Evolutionary conservation across 192 early-diverging fungal genomes (phyloP), one percentile per base, ranked within the genome.

Genomic region (Podila epicladia): DNA sequence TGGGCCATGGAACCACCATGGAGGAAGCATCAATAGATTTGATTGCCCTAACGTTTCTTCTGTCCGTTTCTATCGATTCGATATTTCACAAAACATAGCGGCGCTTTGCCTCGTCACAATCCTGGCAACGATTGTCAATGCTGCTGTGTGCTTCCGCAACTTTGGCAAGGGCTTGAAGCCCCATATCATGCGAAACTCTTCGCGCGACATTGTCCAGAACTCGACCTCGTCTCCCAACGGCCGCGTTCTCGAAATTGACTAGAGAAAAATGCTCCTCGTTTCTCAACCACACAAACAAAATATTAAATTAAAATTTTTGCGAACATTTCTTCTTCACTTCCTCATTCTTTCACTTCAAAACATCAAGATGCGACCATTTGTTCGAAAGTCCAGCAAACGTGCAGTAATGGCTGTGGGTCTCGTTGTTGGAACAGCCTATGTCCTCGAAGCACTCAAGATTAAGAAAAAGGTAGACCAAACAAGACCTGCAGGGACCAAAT

Each of bases 151-250:
- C 50, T 89, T 76, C 70, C 65, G 67, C 22, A 90, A 88, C 68
- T 91, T 91, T 82, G 89, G 90, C 68, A 83, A 82, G 53, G 90
- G 90, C 2, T 69, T 91, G 22, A 87, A 87, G 82, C 72, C 86
- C 15, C 88, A 90, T 65, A 13, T 73, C 15, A 4, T 69, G 38
- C 41, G 53, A 5, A 59, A 79, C 12, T 57, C 45, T 24, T 55
- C 53, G 19, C 64, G 32, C 37, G 41, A 67, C 3, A 32, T 62
- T 3, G 22, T 50, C 8, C 53, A 55, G 22, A 59, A 31, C 48
- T 59, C 59, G 9, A 64, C 65, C 20, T 62, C 73, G 13, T 31
- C 58, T 26, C 13, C 51, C 11, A 32, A 29, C 7, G 68, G 41
- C 5, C 58, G 76, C 13, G 41, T 37, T n/a, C 53, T 79, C 29